Base-by-base conservation (phyloP, 228 moss, liverwort and hornwort genomes). In the Sphagnum fallax region DNA sequence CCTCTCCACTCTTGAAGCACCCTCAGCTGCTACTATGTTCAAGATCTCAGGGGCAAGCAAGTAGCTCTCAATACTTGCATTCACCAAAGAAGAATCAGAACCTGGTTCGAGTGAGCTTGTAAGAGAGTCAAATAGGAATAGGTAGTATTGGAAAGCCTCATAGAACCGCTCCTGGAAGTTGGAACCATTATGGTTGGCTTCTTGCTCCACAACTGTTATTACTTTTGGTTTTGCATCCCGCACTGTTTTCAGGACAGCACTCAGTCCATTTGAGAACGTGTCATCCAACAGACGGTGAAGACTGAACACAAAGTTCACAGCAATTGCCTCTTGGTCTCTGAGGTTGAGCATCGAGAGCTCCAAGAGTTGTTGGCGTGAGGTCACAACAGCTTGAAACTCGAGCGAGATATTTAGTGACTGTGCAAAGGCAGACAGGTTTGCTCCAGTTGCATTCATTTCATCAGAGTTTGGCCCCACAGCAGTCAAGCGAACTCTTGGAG, bases 81-180 rank as follows among this genome's bases (percentile, higher is more conserved):
- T 87, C 11, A 57, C 69, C 1, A 68, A 65, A 66, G 75, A 83
- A 1, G 82, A 82, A 7, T 84, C 81, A 2, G 72, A 78, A 66
- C 70, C 84, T 55, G 61, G 71, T 52, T 74, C 77, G 16, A 80
- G 69, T 49, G 77, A 75, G 70, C 81, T 77, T 10, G 81, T 84
- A 47, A 87, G 84, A 11, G 87, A 87, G 48, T 87, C 87, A 4
- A 87, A 87, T 12, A 87, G 71, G 47, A 71, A 87, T 16, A 71
- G 59, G 65, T 87, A 87, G n/a, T 87, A 84, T 52, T 83, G 84
- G 47, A 87, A 81, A n/a, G 87, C 87, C 79, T 87, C 87, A 5
- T 76, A 78, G 81, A 87, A 87, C 53, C 87, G 81, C 75, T 84
- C 80, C 70, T 87, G 87, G 69, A 87, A 84, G 63, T 52, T 73